Evolutionary conservation across 768 basidiomycete species (phyloP).

Genomic region (Russula brevipes): DNA sequence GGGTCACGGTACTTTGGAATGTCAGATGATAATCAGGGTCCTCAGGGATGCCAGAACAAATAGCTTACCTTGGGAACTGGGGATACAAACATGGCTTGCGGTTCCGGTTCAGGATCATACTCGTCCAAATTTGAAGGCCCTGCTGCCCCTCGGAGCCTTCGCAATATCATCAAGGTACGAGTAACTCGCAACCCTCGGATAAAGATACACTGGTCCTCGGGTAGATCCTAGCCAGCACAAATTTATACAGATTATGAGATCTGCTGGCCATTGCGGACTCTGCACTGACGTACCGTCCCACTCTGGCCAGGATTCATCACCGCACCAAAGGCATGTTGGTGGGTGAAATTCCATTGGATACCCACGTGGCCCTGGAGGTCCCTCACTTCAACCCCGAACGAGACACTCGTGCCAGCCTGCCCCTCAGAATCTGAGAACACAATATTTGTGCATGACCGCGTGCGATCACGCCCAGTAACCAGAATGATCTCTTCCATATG

Average conservation of each 20-base stretch:
- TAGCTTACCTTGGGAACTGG: not conserved
- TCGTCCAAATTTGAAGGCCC: not conserved
- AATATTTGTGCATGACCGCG: not conserved
- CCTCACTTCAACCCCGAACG: not conserved
- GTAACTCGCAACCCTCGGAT: not conserved
- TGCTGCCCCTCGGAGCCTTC: too few relatives aligned
- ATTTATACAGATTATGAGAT: not conserved
- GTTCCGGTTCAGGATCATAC: not conserved
- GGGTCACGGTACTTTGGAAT: not conserved
- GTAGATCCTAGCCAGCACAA: not conserved
- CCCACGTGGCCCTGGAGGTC: too few relatives aligned
- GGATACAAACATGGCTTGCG: not conserved
- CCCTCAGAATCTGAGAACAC: not conserved
- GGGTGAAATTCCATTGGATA: not conserved
- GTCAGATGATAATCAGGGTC: not conserved
- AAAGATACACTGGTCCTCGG: slow-evolving; percentile 3
- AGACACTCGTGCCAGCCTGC: too few relatives aligned
- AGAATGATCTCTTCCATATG: slow-evolving; percentile 5
- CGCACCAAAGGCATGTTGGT: not conserved
- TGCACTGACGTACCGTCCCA: not conserved
- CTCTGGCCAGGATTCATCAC: not conserved
- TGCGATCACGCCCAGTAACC: not conserved
- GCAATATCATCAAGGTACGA: not conserved
- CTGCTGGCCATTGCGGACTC: not conserved
- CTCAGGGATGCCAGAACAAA: too few relatives aligned